Conservation (phyloP, 371 early-diverging fungal species). For the Sporodiniella umbellata region DNA sequence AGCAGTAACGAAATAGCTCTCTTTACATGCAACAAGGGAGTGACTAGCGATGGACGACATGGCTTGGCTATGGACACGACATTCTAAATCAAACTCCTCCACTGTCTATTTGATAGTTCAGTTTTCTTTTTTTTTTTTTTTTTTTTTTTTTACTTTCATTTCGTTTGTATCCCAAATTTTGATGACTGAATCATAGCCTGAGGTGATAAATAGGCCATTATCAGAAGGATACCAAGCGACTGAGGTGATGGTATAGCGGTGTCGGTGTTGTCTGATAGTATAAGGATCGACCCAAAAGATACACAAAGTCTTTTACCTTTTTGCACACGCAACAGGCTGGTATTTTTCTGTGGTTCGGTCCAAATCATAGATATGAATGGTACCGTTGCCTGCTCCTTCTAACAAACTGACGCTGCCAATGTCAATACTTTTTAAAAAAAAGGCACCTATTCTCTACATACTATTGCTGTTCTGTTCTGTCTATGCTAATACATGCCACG, state of each 20-base stretch:
- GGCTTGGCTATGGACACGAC: constrained; percentile 65
- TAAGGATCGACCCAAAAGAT: too few relatives aligned
- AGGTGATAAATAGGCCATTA: constrained; percentile 81
- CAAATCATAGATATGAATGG: constrained; percentile 71
- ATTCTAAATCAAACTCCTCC: constrained; percentile 49
- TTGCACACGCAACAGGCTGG: constrained; percentile 40
- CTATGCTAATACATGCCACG: constrained; percentile 54
- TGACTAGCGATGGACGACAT: constrained; percentile 75
- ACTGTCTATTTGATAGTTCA: constrained; percentile 3
- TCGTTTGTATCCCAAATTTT: constrained; percentile 85
- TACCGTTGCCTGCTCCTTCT: constrained; percentile 66
- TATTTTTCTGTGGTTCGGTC: constrained; percentile 39
- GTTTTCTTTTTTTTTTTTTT: background rate
- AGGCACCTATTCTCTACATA: constrained; percentile 25
- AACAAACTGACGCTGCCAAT: constrained; percentile 42
- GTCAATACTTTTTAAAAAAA: background rate
- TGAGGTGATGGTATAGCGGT: constrained; percentile 67
- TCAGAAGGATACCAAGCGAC: constrained; percentile 86
- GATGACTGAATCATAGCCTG: constrained; percentile 76
- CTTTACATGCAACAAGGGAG: constrained; percentile 75
- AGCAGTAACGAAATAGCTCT: too few relatives aligned
- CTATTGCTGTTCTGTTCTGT: constrained; percentile 60
- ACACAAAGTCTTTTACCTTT: background rate
- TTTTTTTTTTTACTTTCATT: constrained; percentile 48
- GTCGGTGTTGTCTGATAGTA: constrained; percentile 51